phyloP scores from a whole-genome alignment of 2,329 filamentous ascomycete species.

The Talaromyces albobiverticillius region DNA sequence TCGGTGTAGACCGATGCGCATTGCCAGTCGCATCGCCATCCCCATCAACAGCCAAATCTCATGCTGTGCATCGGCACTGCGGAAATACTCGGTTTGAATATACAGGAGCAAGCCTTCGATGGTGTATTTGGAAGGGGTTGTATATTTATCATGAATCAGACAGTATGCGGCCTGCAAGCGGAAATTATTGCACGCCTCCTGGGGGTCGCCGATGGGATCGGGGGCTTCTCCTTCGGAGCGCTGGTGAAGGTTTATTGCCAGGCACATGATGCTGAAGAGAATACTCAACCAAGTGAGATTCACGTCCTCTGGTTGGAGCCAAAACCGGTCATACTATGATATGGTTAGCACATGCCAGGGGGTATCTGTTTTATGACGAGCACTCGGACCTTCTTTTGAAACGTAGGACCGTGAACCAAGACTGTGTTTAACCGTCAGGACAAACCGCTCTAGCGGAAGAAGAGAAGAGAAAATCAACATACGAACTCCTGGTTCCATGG shows the following conservation, averaged over 20 bases:
- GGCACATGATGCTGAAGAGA: slow-evolving; percentile 25
- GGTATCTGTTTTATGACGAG: neutral
- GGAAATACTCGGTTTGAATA: slow-evolving; percentile 26
- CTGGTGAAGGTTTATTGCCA: slow-evolving; percentile 24
- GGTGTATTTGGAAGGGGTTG: slow-evolving; percentile 28
- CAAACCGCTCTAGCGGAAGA: no score
- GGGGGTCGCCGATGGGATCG: slow-evolving; percentile 14
- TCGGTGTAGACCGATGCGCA: slow-evolving; percentile 61
- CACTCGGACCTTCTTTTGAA: slow-evolving; percentile 24
- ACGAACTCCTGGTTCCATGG: slow-evolving; percentile 28
- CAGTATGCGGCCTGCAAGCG: slow-evolving; percentile 43
- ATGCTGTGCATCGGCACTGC: slow-evolving; percentile 38
- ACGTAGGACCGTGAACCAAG: slow-evolving; percentile 27
- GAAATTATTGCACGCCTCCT: slow-evolving; percentile 39
- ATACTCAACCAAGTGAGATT: slow-evolving; percentile 29
- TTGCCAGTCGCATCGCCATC: slow-evolving; percentile 57
- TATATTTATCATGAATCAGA: slow-evolving; percentile 30
- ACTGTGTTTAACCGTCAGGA: slow-evolving; percentile 21
- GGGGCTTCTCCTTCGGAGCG: slow-evolving; percentile 23
- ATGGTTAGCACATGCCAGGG: neutral
- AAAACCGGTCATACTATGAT: slow-evolving; percentile 29
- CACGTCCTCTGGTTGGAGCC: slow-evolving; percentile 22
- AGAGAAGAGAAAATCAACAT: slow-evolving; percentile 9
- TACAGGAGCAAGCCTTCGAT: slow-evolving; percentile 29
- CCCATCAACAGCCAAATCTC: slow-evolving; percentile 56